Percentiles rank a stretch among this genome's conserved stretches.
Evolutionary conservation across 257 asterid species (phyloP).

Genomic region (Nicotiana sylvestris): DNA sequence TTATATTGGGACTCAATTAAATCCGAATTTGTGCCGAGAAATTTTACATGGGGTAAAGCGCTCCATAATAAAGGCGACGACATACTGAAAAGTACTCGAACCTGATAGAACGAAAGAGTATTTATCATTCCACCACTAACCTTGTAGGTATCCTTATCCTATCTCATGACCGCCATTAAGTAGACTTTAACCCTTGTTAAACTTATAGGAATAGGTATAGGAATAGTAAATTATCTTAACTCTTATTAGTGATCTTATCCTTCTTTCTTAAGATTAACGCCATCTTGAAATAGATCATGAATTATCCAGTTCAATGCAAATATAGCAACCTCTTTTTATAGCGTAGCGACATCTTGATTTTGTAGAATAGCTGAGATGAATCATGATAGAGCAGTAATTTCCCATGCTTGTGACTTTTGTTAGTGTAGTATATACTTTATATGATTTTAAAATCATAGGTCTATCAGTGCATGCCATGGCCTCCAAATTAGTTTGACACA

Average conservation of each 20-base stretch:
- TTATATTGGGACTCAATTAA: too few relatives aligned
- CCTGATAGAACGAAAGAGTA: too few relatives aligned
- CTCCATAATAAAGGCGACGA: too few relatives aligned
- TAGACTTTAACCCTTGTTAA: slow-evolving; percentile 9
- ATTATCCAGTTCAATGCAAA: background rate
- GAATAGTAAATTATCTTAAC: background rate
- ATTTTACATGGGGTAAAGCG: rapidly evolving
- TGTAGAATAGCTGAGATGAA: slow-evolving; percentile 1
- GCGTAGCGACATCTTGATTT: slow-evolving; percentile 13
- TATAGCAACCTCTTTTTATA: background rate
- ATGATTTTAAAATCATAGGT: background rate
- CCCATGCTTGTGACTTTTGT: background rate
- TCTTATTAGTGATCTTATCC: slow-evolving; percentile 21
- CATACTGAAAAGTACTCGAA: too few relatives aligned
- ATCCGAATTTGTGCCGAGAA: too few relatives aligned
- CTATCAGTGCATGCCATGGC: background rate
- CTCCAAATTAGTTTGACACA: background rate
- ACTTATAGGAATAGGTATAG: slow-evolving; percentile 7
- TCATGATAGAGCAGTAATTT: background rate
- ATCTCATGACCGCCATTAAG: background rate
- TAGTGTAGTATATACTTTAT: background rate
- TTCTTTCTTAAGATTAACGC: slow-evolving; percentile 20
- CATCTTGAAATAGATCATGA: slow-evolving; percentile 30
- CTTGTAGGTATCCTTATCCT: too few relatives aligned
- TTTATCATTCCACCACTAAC: too few relatives aligned